Base-by-base conservation (phyloP, 208 protist genomes). In the Entamoeba moshkovskii region DNA sequence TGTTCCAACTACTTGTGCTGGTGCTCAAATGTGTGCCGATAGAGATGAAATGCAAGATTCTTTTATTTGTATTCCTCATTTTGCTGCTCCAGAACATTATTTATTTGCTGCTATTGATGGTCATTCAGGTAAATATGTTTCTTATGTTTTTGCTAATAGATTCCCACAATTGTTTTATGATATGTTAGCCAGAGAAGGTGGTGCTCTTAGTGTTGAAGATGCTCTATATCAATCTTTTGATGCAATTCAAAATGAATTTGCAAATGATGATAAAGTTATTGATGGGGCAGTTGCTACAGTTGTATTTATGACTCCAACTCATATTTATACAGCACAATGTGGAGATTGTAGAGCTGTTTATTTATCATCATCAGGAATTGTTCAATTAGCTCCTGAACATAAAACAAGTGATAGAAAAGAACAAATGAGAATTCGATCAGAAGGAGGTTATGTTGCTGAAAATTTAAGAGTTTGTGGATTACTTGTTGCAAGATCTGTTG, bases 331-430 rank as follows among this genome's bases (percentile, higher is more conserved):
- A 11, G 59, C 59, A 1, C 59, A 73, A 73, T 73, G 59, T 38
- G 59, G 59, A 73, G 59, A 73, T 38, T 73, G 59, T 73, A 8
- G 59, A 11, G 59, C 59, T 42, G 59, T 73, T 25, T 73, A 73
- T 73, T n/a, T 73, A 11, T n/a, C 59, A 11, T 73, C 59, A 1
- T 25, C 29, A n/a, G 59, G 59, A 2, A 29, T 73, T 38, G n/a
- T 73, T 73, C 59, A 73, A 73, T 8, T 73, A 38, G 59, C 59
- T 25, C 59, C 59, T n/a, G 59, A 73, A 73, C 59, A 73, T 38
- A 73, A 73, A 73, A 73, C 59, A 73, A 73, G 59, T 73, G 59
- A 73, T 73, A 73, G 59, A 73, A 73, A n/a, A 38, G 59, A 73
- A 73, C 59, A 73, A 73, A 73, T 73, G 29, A 73, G 59, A 73